These are phyloP conservation scores for Entrophospora sp. DNA, from an alignment of 192 early-diverging fungal species.

Conservation along the genomic window DNA sequence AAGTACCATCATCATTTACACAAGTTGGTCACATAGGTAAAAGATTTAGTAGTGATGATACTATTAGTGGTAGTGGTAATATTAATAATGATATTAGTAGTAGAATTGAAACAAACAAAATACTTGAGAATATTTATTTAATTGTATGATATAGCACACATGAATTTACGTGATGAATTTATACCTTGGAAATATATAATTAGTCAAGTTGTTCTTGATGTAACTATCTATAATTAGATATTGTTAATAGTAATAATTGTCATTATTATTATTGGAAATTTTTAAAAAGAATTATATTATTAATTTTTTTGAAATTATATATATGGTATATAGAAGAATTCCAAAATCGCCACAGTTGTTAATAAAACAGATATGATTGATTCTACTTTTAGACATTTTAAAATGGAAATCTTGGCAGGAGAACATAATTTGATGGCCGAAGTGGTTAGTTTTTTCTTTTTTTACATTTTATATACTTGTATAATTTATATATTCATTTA, in stretches of 20 bases:
- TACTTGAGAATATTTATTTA: neutral
- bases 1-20: slow-evolving; percentile 81
- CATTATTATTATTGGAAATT: too few relatives aligned
- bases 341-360: slow-evolving; percentile 79
- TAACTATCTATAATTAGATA: too few relatives aligned
- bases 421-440: slow-evolving; percentile 77
- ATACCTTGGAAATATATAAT: slow-evolving; percentile 86
- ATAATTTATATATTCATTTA: too few relatives aligned
- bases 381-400: slow-evolving; percentile 90
- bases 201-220: slow-evolving; percentile 92
- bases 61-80: too few relatives aligned
- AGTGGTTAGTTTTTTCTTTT: slow-evolving; percentile 59
- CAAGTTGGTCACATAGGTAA: slow-evolving; percentile 86
- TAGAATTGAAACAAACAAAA: too few relatives aligned
- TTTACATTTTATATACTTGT: too few relatives aligned
- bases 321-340: slow-evolving; percentile 78
- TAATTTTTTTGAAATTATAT: too few relatives aligned
- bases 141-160: slow-evolving; percentile 58
- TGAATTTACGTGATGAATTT: slow-evolving; percentile 89
- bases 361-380: slow-evolving; percentile 96
- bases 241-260: too few relatives aligned
- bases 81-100: too few relatives aligned
- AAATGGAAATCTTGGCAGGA: slow-evolving; percentile 95
- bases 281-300: too few relatives aligned
- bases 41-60: too few relatives aligned